Conservation (phyloP, 2,329 filamentous ascomycete species). For the Mariannaea elegans region DNA sequence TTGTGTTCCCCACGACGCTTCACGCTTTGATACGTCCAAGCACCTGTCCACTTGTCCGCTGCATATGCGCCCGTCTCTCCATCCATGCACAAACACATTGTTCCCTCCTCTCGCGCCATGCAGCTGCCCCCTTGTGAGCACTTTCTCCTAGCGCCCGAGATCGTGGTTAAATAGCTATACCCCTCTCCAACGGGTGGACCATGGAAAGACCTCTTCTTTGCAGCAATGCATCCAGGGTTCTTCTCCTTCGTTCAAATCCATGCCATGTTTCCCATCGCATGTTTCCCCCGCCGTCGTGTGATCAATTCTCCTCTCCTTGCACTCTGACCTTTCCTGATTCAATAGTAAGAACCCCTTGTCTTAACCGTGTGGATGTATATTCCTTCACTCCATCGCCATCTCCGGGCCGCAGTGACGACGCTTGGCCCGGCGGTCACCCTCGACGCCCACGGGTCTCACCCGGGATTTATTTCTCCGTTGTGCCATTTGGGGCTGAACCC, state of each 20-base stretch:
- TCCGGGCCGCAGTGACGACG: constrained; percentile 22
- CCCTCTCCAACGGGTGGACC: constrained; percentile 24
- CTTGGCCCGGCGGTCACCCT: constrained; percentile 17
- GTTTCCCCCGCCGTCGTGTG: constrained; percentile 23
- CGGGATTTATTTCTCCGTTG: background rate
- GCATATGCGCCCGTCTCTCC: constrained; percentile 37
- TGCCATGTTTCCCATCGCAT: constrained; percentile 21
- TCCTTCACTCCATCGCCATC: constrained; percentile 26
- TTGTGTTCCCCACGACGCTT: constrained; percentile 5
- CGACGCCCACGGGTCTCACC: constrained; percentile 18
- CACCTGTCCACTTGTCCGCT: constrained; percentile 19
- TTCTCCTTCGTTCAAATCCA: constrained; percentile 8
- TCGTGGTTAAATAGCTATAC: constrained; percentile 33
- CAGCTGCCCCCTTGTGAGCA: constrained; percentile 12
- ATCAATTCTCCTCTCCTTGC: background rate
- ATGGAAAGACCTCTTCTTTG: constrained; percentile 4
- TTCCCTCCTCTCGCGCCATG: constrained; percentile 29
- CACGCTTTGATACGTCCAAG: constrained; percentile 7
- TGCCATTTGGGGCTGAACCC: constrained; percentile 17
- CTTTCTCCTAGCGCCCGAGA: constrained; percentile 11
- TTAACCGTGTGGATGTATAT: constrained; percentile 44
- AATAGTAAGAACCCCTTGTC: background rate
- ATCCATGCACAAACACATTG: constrained; percentile 25
- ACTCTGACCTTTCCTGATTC: background rate
- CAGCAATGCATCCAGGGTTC: constrained; percentile 16